Conservation (phyloP, 2,329 filamentous ascomycete genomes). For the Penicillium rolfsii region DNA sequence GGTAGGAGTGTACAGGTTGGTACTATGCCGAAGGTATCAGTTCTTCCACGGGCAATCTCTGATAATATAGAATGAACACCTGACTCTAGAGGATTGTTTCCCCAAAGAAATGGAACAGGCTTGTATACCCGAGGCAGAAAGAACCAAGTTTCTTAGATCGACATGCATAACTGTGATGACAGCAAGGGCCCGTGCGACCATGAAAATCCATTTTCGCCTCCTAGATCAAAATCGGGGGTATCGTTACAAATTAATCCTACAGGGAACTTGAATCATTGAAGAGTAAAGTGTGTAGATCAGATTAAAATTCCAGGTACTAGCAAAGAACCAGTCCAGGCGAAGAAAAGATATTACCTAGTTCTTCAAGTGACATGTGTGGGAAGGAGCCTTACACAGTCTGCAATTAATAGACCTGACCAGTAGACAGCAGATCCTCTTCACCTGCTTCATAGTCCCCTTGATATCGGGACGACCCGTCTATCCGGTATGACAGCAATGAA, state of each 20-base stretch:
- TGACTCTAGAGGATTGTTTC: background rate
- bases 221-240: background rate
- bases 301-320: conserved; percentile 16
- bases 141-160: background rate
- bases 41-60: background rate
- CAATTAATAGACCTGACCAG: conserved; percentile 5
- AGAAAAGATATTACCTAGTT: background rate
- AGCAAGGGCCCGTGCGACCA: background rate
- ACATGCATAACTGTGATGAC: background rate
- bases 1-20: background rate
- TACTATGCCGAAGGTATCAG: background rate
- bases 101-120: background rate
- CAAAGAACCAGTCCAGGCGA: conserved; percentile 6
- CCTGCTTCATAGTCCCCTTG: background rate
- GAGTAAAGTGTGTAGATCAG: conserved; percentile 9
- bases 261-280: background rate
- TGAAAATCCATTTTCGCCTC: background rate
- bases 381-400: background rate
- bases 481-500: conserved; percentile 12
- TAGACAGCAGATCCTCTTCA: background rate
- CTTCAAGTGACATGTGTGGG: background rate
- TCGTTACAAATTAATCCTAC: background rate
- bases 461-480: conserved; percentile 13
- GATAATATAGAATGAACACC: background rate
- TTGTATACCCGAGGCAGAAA: background rate